These are phyloP conservation scores for Colletotrichum phormii DNA, from an alignment of 2,329 filamentous ascomycete species.

Conservation along the genomic window DNA sequence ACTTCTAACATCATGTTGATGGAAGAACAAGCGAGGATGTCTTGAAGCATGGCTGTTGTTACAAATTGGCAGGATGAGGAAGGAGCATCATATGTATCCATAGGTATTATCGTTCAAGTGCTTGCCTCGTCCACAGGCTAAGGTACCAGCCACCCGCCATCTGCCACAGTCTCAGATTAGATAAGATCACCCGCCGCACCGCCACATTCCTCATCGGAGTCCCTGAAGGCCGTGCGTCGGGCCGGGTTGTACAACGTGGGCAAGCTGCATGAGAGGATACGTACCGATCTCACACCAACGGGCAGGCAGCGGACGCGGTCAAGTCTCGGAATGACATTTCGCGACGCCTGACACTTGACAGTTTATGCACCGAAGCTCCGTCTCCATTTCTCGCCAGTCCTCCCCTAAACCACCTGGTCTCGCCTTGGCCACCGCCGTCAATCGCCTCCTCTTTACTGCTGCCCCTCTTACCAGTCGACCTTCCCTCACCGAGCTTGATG, in stretches of 20 bases:
- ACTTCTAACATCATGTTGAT: no score
- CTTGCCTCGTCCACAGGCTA: no score
- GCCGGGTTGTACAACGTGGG: not conserved
- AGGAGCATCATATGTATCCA: no score
- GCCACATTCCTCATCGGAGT: not conserved
- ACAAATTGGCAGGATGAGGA: no score
- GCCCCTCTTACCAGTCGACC: not conserved
- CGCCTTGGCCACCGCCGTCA: not conserved
- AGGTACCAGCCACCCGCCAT: no score
- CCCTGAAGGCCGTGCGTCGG: not conserved
- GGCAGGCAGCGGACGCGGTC: constrained; percentile 23
- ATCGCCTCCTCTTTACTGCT: not conserved
- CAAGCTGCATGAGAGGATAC: not conserved
- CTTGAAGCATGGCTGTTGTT: no score
- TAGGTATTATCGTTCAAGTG: no score
- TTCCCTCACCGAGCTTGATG: constrained; percentile 12
- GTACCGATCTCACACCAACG: not conserved
- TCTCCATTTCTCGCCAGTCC: constrained; percentile 1
- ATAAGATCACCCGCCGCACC: not conserved
- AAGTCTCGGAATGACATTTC: constrained; percentile 43
- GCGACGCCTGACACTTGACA: constrained; percentile 46
- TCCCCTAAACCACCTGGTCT: constrained; percentile 3
- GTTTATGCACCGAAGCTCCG: constrained; percentile 42
- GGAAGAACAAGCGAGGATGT: no score
- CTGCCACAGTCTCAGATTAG: not conserved